These are phyloP conservation scores for Fusarium sp. DNA, from an alignment of 2,329 filamentous ascomycete genomes.

Conservation along the genomic window DNA sequence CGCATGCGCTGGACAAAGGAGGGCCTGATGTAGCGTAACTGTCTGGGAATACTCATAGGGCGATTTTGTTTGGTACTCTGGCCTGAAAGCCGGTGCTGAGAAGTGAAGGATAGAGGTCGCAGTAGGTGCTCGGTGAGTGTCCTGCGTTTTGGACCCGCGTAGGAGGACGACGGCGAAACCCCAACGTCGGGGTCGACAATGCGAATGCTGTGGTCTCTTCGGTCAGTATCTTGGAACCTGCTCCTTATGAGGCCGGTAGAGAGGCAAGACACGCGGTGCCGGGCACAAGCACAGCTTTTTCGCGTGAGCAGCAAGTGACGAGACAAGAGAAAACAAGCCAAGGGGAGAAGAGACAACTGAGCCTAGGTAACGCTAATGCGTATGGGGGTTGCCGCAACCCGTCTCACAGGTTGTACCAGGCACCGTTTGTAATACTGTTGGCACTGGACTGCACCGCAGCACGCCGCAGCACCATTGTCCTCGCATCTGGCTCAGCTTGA, in stretches of 20 bases:
- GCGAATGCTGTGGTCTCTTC: constrained; percentile 37
- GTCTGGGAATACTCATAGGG: constrained; percentile 36
- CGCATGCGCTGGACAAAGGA: constrained; percentile 35
- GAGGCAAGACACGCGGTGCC: constrained; percentile 48
- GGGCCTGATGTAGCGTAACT: constrained; percentile 42
- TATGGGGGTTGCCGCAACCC: constrained; percentile 21
- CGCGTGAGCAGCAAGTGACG: constrained; percentile 37
- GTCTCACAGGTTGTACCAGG: constrained; percentile 43
- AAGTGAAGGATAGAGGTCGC: constrained; percentile 27
- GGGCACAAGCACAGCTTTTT: constrained; percentile 46
- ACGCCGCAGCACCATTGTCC: constrained; percentile 9
- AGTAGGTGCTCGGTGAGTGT: constrained; percentile 35
- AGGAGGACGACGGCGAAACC: constrained; percentile 33
- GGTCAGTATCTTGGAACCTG: constrained; percentile 43
- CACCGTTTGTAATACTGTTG: constrained; percentile 44
- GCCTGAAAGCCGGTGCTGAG: constrained; percentile 33
- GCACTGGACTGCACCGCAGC: constrained; percentile 31
- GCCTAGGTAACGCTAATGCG: constrained; percentile 42
- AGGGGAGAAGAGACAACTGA: constrained; percentile 50
- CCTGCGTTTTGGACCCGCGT: constrained; percentile 33
- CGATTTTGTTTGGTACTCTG: constrained; percentile 35
- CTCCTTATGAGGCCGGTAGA: constrained; percentile 50
- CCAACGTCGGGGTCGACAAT: constrained; percentile 34
- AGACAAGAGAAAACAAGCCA: constrained; percentile 48
- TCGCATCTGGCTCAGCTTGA: constrained; percentile 23